phyloP scores from a whole-genome alignment of 192 early-diverging fungal genomes.

The Umbelopsis sp. region DNA sequence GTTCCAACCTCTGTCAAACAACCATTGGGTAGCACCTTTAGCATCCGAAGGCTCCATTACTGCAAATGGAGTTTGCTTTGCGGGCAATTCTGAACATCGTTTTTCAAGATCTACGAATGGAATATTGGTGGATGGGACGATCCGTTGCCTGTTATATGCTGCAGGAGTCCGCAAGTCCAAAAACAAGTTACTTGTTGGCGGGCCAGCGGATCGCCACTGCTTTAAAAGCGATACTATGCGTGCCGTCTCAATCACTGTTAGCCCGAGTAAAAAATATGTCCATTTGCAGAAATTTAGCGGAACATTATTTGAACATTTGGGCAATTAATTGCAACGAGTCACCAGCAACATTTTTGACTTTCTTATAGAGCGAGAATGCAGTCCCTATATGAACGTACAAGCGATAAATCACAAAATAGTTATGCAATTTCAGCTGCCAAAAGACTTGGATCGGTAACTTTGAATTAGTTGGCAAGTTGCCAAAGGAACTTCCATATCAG shows the following conservation, averaged over 20 bases:
- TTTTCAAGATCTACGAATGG: conserved; percentile 27
- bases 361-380: too few relatives aligned
- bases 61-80: conserved; percentile 44
- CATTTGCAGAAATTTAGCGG: too few relatives aligned
- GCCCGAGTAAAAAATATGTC: too few relatives aligned
- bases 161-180: conserved; percentile 36
- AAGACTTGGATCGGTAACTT: too few relatives aligned
- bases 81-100: conserved; percentile 41
- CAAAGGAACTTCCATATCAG: too few relatives aligned
- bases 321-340: too few relatives aligned
- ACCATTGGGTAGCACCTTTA: conserved; percentile 16
- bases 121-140: conserved; percentile 46
- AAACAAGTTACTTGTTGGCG: conserved; percentile 23
- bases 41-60: conserved; percentile 32
- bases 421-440: too few relatives aligned
- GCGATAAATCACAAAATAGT: too few relatives aligned
- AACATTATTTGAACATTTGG: too few relatives aligned
- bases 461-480: too few relatives aligned
- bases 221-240: conserved; percentile 16
- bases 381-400: too few relatives aligned
- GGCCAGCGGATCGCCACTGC: conserved; percentile 2
- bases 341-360: too few relatives aligned
- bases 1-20: conserved; percentile 40
- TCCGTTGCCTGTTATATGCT: conserved; percentile 20
- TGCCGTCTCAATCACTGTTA: conserved; percentile 6